Conservation (phyloP, 805 yeast species). For the Pichia paraexigua region DNA sequence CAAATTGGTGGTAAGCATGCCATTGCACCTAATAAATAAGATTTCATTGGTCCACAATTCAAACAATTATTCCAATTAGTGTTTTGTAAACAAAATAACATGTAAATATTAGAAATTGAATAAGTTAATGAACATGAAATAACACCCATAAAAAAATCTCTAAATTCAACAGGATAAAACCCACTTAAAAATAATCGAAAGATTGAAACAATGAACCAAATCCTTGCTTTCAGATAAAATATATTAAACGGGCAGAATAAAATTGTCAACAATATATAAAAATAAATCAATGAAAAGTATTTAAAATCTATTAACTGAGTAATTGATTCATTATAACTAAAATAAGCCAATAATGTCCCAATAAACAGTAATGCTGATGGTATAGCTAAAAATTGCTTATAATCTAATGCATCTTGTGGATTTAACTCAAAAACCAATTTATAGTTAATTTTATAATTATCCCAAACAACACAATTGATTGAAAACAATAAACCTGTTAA, state of each 20-base stretch:
- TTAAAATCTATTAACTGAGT: slow-evolving; percentile 47
- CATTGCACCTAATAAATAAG: slow-evolving; percentile 73
- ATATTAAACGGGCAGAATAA: slow-evolving; percentile 57
- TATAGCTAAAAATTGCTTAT: slow-evolving; percentile 53
- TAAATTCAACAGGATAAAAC: slow-evolving; percentile 86
- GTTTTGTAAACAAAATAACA: slow-evolving; percentile 76
- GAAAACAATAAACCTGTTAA: slow-evolving; percentile 59
- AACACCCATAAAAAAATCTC: slow-evolving; percentile 91
- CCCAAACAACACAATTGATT: slow-evolving; percentile 66
- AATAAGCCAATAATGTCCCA: slow-evolving; percentile 58
- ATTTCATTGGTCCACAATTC: slow-evolving; percentile 68
- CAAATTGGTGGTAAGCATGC: slow-evolving; percentile 79
- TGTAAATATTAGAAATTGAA: slow-evolving; percentile 73
- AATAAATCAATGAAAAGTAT: slow-evolving; percentile 72
- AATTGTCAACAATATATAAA: slow-evolving; percentile 41
- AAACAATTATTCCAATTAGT: slow-evolving; percentile 56
- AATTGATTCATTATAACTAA: slow-evolving; percentile 64
- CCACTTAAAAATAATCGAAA: slow-evolving; percentile 77
- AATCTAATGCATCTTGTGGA: slow-evolving; percentile 56
- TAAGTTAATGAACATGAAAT: slow-evolving; percentile 82
- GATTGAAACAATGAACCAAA: slow-evolving; percentile 65
- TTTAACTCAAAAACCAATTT: slow-evolving; percentile 87
- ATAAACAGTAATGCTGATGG: slow-evolving; percentile 52
- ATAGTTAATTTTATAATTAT: slow-evolving; percentile 69
- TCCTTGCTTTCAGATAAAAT: slow-evolving; percentile 51